phyloP scores from a whole-genome alignment of 345 rosid species.

The Draba incana region DNA sequence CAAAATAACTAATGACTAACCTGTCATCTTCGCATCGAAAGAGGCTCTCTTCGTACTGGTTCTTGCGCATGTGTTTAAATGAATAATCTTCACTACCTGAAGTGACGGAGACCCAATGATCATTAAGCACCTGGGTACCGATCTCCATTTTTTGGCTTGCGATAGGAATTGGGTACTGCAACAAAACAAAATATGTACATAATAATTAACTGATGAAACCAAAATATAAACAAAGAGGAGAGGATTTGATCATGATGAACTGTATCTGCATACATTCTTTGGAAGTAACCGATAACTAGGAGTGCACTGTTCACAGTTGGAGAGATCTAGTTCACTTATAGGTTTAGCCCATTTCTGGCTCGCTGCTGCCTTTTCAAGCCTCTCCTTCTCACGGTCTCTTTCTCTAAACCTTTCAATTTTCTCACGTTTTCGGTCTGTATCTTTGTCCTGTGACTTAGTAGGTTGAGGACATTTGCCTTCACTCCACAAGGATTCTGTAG shows the following conservation, averaged over 20 bases:
- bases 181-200: conserved; percentile 28
- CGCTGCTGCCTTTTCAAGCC: conserved; percentile 75
- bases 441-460: conserved; percentile 71
- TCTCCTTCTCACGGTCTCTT: conserved; percentile 80
- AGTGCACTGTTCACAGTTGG: conserved; percentile 94
- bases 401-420: conserved; percentile 69
- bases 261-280: conserved; percentile 58
- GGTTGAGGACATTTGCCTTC: conserved; percentile 70
- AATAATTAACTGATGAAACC: conserved; percentile 26
- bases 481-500: conserved; percentile 62
- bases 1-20: conserved; percentile 44
- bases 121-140: conserved; percentile 87
- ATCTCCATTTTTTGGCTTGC: conserved; percentile 85
- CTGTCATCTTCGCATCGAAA: conserved; percentile 98
- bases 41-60: conserved; percentile 96
- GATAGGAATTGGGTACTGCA: conserved; percentile 84
- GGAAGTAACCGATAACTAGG: conserved; percentile 99
- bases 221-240: conserved; percentile 11
- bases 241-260: conserved; percentile 12
- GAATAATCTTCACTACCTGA: conserved; percentile 99
- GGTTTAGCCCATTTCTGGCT: conserved; percentile 82
- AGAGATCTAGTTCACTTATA: conserved; percentile 90
- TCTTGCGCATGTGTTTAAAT: conserved; percentile 97
- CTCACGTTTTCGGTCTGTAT: conserved; percentile 65
- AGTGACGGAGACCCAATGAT: conserved; percentile 97